phyloP scores from a whole-genome alignment of 1,284 basidiomycete genomes.

The Ustanciosporium gigantosporum region DNA sequence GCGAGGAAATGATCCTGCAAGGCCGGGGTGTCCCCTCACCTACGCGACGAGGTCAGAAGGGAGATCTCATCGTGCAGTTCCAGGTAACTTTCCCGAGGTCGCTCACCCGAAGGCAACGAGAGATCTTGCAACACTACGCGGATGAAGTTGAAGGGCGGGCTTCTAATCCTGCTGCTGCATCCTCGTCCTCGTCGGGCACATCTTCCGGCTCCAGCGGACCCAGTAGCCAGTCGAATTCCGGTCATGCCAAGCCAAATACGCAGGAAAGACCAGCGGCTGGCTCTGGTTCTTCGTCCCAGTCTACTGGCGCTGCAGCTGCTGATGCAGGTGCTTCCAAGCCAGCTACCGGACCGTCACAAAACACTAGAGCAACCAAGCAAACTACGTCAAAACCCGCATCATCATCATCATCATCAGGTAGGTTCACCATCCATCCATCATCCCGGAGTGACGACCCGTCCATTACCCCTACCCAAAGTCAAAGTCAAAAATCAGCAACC shows the following conservation, averaged over 20 bases:
- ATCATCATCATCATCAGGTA: constrained; percentile 22
- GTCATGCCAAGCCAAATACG: background rate
- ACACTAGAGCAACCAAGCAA: constrained; percentile 2
- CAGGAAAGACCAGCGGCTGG: no score
- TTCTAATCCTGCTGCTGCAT: background rate
- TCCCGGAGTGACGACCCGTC: constrained; percentile 30
- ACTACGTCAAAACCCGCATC: constrained; percentile 8
- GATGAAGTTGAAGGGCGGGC: constrained; percentile 67
- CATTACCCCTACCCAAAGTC: no score
- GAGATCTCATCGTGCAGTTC: constrained; percentile 91
- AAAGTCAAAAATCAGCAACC: no score
- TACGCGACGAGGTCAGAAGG: constrained; percentile 66
- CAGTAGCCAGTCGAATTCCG: background rate
- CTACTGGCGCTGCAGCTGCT: background rate
- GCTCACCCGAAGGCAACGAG: constrained; percentile 78
- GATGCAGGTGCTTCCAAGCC: background rate
- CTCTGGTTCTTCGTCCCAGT: background rate
- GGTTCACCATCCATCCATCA: constrained; percentile 36
- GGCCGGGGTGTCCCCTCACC: constrained; percentile 78
- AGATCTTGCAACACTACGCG: constrained; percentile 86
- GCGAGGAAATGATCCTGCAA: constrained; percentile 93
- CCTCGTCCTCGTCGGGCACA: background rate
- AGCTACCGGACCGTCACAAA: constrained; percentile 1
- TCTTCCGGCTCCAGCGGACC: no score
- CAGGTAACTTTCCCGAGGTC: constrained; percentile 86